phyloP scores from a whole-genome alignment of 306 rosid species.

The Vigna trinervia region DNA sequence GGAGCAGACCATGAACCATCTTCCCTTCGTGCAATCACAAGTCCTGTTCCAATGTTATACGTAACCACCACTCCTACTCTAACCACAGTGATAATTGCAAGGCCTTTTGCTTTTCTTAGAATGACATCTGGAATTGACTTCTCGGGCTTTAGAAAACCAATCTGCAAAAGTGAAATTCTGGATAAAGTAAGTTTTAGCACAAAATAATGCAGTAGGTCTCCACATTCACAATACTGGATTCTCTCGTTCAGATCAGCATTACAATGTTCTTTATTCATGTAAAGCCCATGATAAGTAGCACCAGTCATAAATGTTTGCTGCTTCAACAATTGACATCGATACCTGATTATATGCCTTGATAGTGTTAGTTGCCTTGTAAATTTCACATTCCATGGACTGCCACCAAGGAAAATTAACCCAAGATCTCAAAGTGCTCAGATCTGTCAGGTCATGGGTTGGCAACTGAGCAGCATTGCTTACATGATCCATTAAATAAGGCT shows the following conservation, averaged over 20 bases:
- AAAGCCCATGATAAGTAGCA: constrained; percentile 4
- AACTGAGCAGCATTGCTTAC: constrained; percentile 94
- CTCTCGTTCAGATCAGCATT: constrained; percentile 12
- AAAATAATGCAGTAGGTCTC: neutral
- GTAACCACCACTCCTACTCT: constrained; percentile 92
- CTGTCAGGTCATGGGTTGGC: constrained; percentile 88
- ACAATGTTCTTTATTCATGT: constrained; percentile 19
- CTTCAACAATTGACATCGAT: constrained; percentile 23
- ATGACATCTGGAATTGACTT: constrained; percentile 85
- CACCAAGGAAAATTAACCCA: constrained; percentile 99
- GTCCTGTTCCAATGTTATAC: constrained; percentile 92
- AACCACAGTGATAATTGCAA: constrained; percentile 86
- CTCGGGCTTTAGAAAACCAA: constrained; percentile 72
- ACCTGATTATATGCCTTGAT: constrained; percentile 76
- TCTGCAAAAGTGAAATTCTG: constrained; percentile 53
- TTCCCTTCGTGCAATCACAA: constrained; percentile 87
- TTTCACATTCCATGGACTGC: constrained; percentile 91
- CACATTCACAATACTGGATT: constrained; percentile 1
- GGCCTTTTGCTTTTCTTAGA: constrained; percentile 92
- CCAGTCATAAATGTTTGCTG: neutral
- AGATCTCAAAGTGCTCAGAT: constrained; percentile 90
- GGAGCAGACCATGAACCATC: constrained; percentile 99
- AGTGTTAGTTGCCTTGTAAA: constrained; percentile 86
- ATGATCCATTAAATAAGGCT: constrained; percentile 86
- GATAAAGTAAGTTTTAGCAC: constrained; percentile 28